Base-by-base conservation (phyloP, 768 basidiomycete species). In the Hericium coralloides region DNA sequence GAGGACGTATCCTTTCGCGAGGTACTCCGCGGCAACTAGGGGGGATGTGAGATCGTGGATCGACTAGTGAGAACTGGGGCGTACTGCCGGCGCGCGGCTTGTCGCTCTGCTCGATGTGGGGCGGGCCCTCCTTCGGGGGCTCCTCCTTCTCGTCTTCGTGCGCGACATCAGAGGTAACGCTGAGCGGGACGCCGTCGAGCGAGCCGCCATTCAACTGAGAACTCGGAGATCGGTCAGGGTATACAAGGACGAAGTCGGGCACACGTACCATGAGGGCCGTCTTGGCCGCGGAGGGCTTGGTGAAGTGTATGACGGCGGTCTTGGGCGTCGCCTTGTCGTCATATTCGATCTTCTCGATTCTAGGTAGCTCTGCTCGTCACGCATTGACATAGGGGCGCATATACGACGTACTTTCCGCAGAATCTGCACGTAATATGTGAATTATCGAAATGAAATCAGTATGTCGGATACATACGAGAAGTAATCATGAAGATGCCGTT, bases 21-120 rank as follows among this genome's bases (percentile, higher is more conserved):
- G 81, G 70, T 95, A 92, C 69, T 98, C 95, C 26, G 95, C 95
- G 25, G 89, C 88, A 65, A 97, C 92, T 83, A 67, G 59, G 41
- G 36, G 55, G 56, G 57, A 45, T 15, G 15, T 17, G 20, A 37
- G 38, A 31, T n/a, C n/a, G n/a, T n/a, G n/a, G n/a, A n/a, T n/a
- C n/a, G n/a, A n/a, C n/a, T n/a, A n/a, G n/a, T n/a, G n/a, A 38
- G 20, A 12, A 14, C 14, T 38, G 31, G 18, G 1, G 43, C n/a
- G 17, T 63, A 89, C 88, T 91, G 48, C 84, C 90, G 17, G 89
- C 88, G 31, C 89, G 76, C 1, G 95, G 95, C 74, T 99, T 99
- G 71, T 95, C 93, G 39, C 84, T 79, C 72, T 97, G 94, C 15
- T 88, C 83, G 64, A 89, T 76, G 50, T 65, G 68, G 3, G 74